Evolutionary conservation across 2,329 filamentous ascomycete genomes (phyloP), one percentile per base, ranked within the genome.

Genomic region (Cytospora mali): DNA sequence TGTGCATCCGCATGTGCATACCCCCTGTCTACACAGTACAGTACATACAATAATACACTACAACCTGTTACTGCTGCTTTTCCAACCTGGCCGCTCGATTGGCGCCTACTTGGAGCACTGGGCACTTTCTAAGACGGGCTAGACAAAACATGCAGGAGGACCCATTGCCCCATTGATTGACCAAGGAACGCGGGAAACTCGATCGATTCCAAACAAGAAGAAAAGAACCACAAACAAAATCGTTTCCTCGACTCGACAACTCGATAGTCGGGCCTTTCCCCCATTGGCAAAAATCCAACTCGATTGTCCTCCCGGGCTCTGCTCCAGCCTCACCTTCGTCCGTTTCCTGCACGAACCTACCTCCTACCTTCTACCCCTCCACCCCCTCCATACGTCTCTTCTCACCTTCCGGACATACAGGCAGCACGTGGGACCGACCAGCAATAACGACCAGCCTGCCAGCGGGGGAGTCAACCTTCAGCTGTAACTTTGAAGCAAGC

Each of bases 121-220:
- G 60, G 60, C 54, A 48, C 55, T 62, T 52, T 46, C 54, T 46
- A 18, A 62, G 53, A 31, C 53, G 48, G 60, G 53, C 60, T 62
- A 62, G 60, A 35, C 54, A 46, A 31, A n/a, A 58, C 29, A 31
- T 57, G 60, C 60, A 58, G 60, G 58, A 60, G 58, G 58, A 54
- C 48, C 50, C 58, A 60, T 60, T 61, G 48, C 60, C 48, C 35
- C 60, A 57, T 57, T 53, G 27, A 48, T 53, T 62, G 50, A 54
- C 62, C 62, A 64, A 64, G 62, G 55, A 64, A 64, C 59, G 62
- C 62, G 55, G 62, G 59, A 62, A 48, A 58, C 59, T 64, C 62
- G 62, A 64, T 57, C 59, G 62, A 64, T 64, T 62, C 59, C 59
- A 62, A 64, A 62, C 59, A 54, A 52, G 53, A 60, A 51, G 53